Base-by-base conservation (phyloP, 352 stramenopile genomes). In the Phytophthora brassicae region DNA sequence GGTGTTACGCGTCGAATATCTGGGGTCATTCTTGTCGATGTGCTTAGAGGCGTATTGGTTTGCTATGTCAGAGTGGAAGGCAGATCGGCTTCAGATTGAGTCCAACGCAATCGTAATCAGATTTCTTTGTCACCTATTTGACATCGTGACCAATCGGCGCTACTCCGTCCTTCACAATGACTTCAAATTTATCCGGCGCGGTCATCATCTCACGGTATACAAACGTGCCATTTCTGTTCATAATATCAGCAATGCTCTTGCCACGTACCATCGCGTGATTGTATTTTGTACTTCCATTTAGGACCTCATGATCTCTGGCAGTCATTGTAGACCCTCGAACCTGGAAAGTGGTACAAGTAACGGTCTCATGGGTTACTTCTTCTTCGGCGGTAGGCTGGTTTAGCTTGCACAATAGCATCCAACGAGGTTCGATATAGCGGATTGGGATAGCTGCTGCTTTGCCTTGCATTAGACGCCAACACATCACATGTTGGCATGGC, bases 401-500 rank as follows among this genome's bases (percentile, higher is more conserved):
- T 4, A 47, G 23, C 28, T 48, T 48, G 20, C 24, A 54, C 12
- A 33, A 46, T 31, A 54, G n/a, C 31, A 45, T 45, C 53, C 22
- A 52, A 1, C 53, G 2, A 16, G 44, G 22, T 7, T 4, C 54
- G 28, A 61, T 52, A 9, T 48, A 20, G 16, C 43, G 54, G 38
- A 54, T 29, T 2, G 22, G 43, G 8, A 61, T 48, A 19, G 43
- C 43, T 0, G 43, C 43, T 0, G 22, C 14, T 20, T 48, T 61
- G 6, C 17, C 23, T 16, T 54, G 12, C 42, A 46, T 46, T 9
- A 61, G n/a, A 14, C 54, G 43, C 43, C 54, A 61, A 17, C 54
- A 61, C 39, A 60, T 61, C 7, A 61, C 54, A 24, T 54, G 29
- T 41, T 43, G 54, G 19, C 54, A 61, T 0, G 54, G 29, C 24